These are phyloP conservation scores for Chamaenerion angustifolium DNA, from an alignment of 345 rosid genomes.

Conservation along the genomic window DNA sequence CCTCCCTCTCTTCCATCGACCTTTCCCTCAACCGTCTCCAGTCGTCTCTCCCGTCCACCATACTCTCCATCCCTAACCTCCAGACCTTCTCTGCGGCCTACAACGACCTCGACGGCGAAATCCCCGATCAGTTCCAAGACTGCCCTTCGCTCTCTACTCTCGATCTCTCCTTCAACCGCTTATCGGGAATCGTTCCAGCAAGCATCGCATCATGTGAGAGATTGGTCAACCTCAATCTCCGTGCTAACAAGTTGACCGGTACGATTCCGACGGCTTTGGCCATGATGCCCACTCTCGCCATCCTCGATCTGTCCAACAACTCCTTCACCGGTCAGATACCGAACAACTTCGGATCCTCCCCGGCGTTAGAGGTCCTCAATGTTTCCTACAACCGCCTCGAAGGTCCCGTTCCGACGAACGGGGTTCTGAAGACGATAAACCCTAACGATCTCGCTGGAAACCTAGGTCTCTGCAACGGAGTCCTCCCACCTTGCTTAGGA, in stretches of 20 bases:
- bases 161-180: conserved; percentile 68
- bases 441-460: conserved; percentile 65
- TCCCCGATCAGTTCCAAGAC: conserved; percentile 87
- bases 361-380: conserved; percentile 67
- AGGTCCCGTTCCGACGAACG: conserved; percentile 76
- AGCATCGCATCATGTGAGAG: conserved; percentile 82
- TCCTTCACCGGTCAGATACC: conserved; percentile 68
- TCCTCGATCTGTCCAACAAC: conserved; percentile 81
- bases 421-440: conserved; percentile 60
- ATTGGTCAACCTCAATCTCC: conserved; percentile 55
- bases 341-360: conserved; percentile 56
- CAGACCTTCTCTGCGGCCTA: conserved; percentile 53
- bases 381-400: conserved; percentile 70
- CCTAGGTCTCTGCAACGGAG: conserved; percentile 64
- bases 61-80: conserved; percentile 64
- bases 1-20: conserved; percentile 81
- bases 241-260: conserved; percentile 49
- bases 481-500: conserved; percentile 63
- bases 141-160: conserved; percentile 71
- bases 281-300: conserved; percentile 70
- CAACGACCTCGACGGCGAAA: conserved; percentile 53
- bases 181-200: conserved; percentile 58
- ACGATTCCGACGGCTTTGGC: conserved; percentile 56
- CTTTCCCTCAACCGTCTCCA: conserved; percentile 49
- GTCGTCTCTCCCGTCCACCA: conserved; percentile 60